A percentile compares a stretch with the other conserved stretches of the same genome.
Evolutionary conservation across 2,329 filamentous ascomycete genomes (phyloP).

Genomic region (Pestalotiopsis sp.): DNA sequence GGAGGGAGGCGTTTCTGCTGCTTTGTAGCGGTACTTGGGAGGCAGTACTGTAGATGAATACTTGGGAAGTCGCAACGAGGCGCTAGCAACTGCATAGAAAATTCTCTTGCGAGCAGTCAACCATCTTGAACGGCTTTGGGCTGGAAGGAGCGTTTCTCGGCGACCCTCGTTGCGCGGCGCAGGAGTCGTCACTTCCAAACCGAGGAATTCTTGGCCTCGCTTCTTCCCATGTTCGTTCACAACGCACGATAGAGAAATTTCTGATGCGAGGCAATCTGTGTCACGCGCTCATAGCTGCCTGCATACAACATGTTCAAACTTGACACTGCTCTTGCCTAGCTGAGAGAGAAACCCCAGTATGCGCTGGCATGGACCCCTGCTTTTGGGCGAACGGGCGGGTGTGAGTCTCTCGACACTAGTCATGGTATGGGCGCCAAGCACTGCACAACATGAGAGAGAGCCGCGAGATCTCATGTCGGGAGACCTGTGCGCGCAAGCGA

Average conservation of each 20-base stretch:
- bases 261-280: not conserved
- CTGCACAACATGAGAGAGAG: constrained; percentile 13
- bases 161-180: constrained; percentile 9
- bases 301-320: not conserved
- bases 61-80: not conserved
- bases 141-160: not conserved
- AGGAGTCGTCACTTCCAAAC: not conserved
- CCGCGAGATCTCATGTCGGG: constrained; percentile 11
- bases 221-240: not conserved
- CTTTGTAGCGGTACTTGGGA: constrained; percentile 1
- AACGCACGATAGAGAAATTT: not conserved
- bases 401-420: not conserved
- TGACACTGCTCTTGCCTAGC: not conserved
- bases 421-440: not conserved
- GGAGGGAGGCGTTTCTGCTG: not conserved
- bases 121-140: not conserved
- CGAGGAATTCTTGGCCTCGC: not conserved
- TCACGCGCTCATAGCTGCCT: not conserved
- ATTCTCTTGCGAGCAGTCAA: not conserved
- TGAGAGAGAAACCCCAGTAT: not conserved
- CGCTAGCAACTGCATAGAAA: not conserved
- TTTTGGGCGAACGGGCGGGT: not conserved
- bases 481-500: constrained; percentile 3
- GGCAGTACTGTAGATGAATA: no score
- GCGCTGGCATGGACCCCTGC: not conserved